Percentiles rank a stretch among this genome's conserved stretches.
These are phyloP conservation scores for Verbascum thapsus DNA, from an alignment of 257 asterid species.

Conservation along the genomic window DNA sequence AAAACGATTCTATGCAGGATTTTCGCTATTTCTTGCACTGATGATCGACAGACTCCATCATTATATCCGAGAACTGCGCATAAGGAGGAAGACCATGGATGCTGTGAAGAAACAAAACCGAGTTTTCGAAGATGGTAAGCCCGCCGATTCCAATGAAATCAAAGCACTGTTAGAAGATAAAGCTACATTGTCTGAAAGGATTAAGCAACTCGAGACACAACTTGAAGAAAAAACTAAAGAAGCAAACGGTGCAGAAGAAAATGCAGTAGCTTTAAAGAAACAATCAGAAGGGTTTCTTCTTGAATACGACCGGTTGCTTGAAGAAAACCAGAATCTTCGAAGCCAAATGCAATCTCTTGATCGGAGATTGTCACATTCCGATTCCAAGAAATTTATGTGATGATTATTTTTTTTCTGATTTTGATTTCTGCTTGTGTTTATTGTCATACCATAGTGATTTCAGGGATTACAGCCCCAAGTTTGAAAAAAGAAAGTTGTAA, in stretches of 20 bases:
- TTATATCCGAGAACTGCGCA: constrained; percentile 77
- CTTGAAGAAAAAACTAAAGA: constrained; percentile 62
- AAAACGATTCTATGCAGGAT: constrained; percentile 52
- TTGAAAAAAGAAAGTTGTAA: constrained; percentile 26
- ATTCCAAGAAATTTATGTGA: constrained; percentile 70
- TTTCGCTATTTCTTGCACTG: constrained; percentile 73
- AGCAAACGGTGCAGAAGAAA: constrained; percentile 63
- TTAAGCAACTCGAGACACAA: constrained; percentile 57
- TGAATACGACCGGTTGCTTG: constrained; percentile 83
- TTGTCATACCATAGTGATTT: constrained; percentile 20
- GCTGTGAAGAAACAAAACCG: constrained; percentile 70
- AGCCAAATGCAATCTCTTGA: constrained; percentile 75
- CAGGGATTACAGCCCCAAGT: constrained; percentile 21
- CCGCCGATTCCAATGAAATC: constrained; percentile 41
- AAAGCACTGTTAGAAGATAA: constrained; percentile 66
- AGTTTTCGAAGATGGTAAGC: constrained; percentile 54
- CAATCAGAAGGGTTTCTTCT: constrained; percentile 90
- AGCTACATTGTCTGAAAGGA: constrained; percentile 41
- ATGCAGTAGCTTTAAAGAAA: constrained; percentile 70
- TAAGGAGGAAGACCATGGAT: constrained; percentile 73
- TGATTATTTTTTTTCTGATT: constrained; percentile 24
- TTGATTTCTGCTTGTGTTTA: constrained; percentile 24
- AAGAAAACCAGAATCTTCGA: constrained; percentile 80
- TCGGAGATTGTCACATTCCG: constrained; percentile 60
- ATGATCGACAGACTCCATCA: constrained; percentile 88